These are phyloP conservation scores for Podospora anserina DNA, from an alignment of 495 filamentous ascomycete species.

Conservation along the genomic window DNA sequence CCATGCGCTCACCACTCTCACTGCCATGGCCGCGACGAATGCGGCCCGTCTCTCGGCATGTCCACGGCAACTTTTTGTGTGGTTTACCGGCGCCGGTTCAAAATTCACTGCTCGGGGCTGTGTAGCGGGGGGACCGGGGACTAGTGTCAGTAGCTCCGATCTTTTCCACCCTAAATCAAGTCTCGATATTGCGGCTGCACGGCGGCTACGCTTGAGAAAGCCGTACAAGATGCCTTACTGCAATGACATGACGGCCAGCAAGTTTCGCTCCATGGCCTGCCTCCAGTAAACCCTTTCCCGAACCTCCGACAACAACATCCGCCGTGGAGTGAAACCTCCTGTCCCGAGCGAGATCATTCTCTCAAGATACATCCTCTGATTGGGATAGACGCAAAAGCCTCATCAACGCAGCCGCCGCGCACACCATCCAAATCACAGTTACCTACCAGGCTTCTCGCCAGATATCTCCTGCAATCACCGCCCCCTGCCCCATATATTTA, in stretches of 20 bases:
- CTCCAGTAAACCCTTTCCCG: no score
- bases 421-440: not conserved
- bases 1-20: not conserved
- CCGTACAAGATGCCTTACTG: not conserved
- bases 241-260: no score
- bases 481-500: not conserved
- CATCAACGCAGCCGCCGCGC: not conserved
- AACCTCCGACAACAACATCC: not conserved
- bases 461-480: not conserved
- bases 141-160: not conserved
- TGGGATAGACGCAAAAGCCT: not conserved
- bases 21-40: not conserved
- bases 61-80: not conserved
- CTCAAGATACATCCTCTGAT: not conserved
- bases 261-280: no score
- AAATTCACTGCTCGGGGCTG: not conserved
- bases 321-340: not conserved
- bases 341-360: not conserved
- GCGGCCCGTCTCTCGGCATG: not conserved
- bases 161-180: not conserved
- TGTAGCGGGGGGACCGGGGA: not conserved
- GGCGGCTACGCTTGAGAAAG: not conserved
- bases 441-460: not conserved
- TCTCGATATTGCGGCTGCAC: not conserved
- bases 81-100: not conserved